Base-by-base conservation (phyloP, 495 filamentous ascomycete species). In the Lindgomyces ingoldianus region DNA sequence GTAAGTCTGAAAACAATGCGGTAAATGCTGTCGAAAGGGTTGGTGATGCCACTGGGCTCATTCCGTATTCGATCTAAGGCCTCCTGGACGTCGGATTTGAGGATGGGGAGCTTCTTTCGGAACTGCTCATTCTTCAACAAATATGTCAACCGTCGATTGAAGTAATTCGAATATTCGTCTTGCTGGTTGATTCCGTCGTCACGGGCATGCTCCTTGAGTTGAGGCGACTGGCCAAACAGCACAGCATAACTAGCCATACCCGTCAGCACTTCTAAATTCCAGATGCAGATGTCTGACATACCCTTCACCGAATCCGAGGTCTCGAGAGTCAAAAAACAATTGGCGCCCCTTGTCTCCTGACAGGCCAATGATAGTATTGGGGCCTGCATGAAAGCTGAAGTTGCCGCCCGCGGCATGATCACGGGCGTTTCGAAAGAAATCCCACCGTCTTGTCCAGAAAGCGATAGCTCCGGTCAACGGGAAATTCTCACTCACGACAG, bases 371-470 rank as follows among this genome's bases (percentile, higher is more conserved):
- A 83, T 48, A 1, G 70, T 74, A 53, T 79, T 65, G 59, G 77
- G 74, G 12, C 81, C 81, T n/a, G 78, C 68, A 69, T 75, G 78
- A 70, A 81, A 82, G 66, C 74, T 80, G 68, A 81, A 81, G 64
- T 77, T 76, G 26, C 79, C 79, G 6, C 74, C 75, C 16, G 27
- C 1, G 6, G 63, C 52, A 0, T 44, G 42, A 4, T 14, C 16
- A 0, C 36, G 50, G 0, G 60, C 63, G 10, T 57, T 4, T 22
- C 60, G 25, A 39, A 51, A 61, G 60, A 71, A 73, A 41, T 72
- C 72, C 68, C 68, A 70, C 36, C 72, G 61, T 14, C 50, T 4
- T 12, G 62, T 70, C 65, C 73, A 74, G 62, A 73, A 74, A 6
- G 41, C 25, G 4, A 67, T 21, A 0, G 72, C 59, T 18, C 72